Evolutionary conservation across 106 monocot species (phyloP).

Genomic region (Apostasia shenzhenica): DNA sequence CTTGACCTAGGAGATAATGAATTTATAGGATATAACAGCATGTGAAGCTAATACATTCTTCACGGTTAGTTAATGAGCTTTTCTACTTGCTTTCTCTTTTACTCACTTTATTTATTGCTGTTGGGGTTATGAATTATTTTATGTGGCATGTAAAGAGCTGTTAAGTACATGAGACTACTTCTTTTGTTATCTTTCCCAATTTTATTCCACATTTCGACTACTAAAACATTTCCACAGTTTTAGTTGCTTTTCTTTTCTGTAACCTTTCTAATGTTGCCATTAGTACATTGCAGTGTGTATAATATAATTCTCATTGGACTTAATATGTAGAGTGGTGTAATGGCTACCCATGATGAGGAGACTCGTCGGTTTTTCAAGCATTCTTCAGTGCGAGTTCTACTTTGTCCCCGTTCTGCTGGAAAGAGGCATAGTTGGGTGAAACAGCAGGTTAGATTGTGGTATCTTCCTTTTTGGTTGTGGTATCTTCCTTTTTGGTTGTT

Average conservation of each 20-base stretch:
- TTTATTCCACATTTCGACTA: too few relatives aligned
- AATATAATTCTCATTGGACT: constrained; percentile 10
- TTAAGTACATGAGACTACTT: too few relatives aligned
- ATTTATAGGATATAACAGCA: too few relatives aligned
- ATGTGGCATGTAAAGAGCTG: too few relatives aligned
- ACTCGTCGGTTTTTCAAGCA: constrained; percentile 87
- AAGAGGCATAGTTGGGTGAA: constrained; percentile 72
- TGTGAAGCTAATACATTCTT: too few relatives aligned
- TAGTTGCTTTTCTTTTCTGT: not conserved
- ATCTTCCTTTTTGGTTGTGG: not conserved
- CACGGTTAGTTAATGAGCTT: too few relatives aligned
- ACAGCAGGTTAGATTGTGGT: constrained; percentile 50
- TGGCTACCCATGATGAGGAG: constrained; percentile 85
- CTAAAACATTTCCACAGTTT: not conserved
- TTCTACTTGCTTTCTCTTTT: too few relatives aligned
- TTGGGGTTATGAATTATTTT: too few relatives aligned
- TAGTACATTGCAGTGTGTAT: not conserved
- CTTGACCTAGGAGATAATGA: too few relatives aligned
- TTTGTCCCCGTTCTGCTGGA: constrained; percentile 91
- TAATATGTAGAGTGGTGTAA: constrained; percentile 55
- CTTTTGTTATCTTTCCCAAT: too few relatives aligned
- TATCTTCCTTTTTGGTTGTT: too few relatives aligned
- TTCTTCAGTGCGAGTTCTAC: constrained; percentile 83
- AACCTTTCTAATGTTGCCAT: not conserved
- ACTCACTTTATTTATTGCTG: too few relatives aligned